Evolutionary conservation across 352 stramenopile genomes (phyloP).

Genomic region (Peronosclerospora sorghi): DNA sequence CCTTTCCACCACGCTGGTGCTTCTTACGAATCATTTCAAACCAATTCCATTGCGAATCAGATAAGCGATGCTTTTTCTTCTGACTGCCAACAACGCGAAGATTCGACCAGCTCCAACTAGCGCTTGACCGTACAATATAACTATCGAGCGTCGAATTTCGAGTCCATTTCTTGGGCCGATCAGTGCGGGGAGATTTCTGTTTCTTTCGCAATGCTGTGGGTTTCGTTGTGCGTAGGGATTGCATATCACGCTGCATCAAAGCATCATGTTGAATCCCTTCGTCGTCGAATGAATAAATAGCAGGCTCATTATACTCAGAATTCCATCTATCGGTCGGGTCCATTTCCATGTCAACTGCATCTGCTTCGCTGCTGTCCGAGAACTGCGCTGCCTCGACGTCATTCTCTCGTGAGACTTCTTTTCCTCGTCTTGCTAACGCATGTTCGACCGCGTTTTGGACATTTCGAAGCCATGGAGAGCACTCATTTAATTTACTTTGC

Average conservation of each 20-base stretch:
- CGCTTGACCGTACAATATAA: conserved; percentile 12
- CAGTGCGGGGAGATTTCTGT: neutral
- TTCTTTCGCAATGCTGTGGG: no score
- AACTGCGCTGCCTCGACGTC: conserved; percentile 7
- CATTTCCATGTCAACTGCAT: neutral
- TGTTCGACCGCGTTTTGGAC: conserved; percentile 19
- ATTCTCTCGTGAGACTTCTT: conserved; percentile 8
- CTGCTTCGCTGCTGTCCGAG: conserved; percentile 13
- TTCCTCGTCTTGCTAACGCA: conserved; percentile 18
- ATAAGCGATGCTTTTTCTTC: conserved; percentile 17
- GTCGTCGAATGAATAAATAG: no score
- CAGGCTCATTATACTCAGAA: no score
- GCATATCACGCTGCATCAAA: neutral
- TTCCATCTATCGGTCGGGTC: no score
- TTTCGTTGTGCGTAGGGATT: neutral
- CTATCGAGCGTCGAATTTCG: conserved; percentile 27
- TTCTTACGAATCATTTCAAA: conserved; percentile 28
- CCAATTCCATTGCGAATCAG: conserved; percentile 41
- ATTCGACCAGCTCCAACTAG: conserved; percentile 17
- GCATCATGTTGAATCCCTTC: no score
- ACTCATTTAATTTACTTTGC: conserved; percentile 32
- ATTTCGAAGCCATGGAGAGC: conserved; percentile 44
- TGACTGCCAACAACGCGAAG: conserved; percentile 26
- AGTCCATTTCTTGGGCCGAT: no score
- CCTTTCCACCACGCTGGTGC: conserved; percentile 8